These are phyloP conservation scores for Solidago caesia DNA, from an alignment of 129 eudicot species.

Conservation along the genomic window DNA sequence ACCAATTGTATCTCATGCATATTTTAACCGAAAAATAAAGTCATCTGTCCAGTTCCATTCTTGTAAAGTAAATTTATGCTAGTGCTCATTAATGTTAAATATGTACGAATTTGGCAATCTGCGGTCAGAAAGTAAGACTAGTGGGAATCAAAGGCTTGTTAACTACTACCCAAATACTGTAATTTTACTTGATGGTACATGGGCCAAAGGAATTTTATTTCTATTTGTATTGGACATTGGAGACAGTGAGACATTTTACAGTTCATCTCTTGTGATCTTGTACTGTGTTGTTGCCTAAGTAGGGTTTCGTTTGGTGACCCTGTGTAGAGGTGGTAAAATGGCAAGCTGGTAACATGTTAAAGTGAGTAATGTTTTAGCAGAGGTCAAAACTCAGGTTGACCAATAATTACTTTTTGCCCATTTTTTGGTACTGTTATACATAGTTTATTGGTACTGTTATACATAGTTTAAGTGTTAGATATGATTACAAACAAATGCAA, in stretches of 20 bases:
- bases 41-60: constrained; percentile 1
- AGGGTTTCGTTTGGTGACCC: not conserved
- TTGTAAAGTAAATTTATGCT: not conserved
- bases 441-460: not conserved
- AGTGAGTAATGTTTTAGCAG: not conserved
- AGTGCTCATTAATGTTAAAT: not conserved
- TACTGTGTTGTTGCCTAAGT: not conserved
- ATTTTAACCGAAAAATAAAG: not conserved
- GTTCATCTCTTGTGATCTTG: not conserved
- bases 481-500: not conserved
- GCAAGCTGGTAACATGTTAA: not conserved
- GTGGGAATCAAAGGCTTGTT: not conserved
- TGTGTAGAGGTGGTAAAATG: not conserved
- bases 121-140: constrained; percentile 1
- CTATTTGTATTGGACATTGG: not conserved
- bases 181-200: not conserved
- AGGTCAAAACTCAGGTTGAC: not conserved
- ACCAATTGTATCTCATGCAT: not conserved
- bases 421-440: not conserved
- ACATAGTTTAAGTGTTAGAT: not conserved
- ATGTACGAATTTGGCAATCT: constrained; percentile 1
- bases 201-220: not conserved
- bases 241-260: not conserved
- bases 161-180: not conserved
- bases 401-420: not conserved